These are phyloP conservation scores for Dendrobium officinale DNA, from an alignment of 106 monocot species.

Conservation along the genomic window DNA sequence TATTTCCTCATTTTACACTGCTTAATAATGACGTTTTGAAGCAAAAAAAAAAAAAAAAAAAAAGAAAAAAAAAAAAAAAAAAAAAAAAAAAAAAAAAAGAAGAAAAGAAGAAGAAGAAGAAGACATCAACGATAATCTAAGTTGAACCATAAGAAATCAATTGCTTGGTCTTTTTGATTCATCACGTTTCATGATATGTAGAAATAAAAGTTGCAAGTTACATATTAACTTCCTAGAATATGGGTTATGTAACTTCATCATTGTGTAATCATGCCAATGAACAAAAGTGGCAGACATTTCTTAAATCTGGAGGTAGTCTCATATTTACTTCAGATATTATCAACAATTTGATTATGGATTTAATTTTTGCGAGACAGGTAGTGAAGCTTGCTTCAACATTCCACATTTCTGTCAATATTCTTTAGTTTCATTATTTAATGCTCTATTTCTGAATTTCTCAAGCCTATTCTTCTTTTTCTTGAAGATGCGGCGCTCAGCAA, in stretches of 20 bases:
- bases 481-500: constrained; percentile 42
- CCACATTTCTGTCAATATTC: not conserved
- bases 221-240: not conserved
- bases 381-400: not conserved
- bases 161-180: not conserved
- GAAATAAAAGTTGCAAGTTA: not conserved
- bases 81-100: too few species aligned
- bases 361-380: not conserved
- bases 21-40: not conserved
- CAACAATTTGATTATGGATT: not conserved
- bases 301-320: not conserved
- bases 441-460: not conserved
- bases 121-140: not conserved
- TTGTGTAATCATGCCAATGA: not conserved
- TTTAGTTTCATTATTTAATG: not conserved
- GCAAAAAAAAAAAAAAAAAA: not conserved
- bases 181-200: not conserved
- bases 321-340: not conserved
- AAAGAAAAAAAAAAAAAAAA: too few species aligned
- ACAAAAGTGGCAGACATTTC: not conserved
- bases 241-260: not conserved
- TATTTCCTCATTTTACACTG: not conserved
- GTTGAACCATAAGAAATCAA: constrained; percentile 1
- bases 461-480: constrained; percentile 2
- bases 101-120: not conserved